phyloP scores from a whole-genome alignment of 116 monocot genomes.

The Zostera marina region DNA sequence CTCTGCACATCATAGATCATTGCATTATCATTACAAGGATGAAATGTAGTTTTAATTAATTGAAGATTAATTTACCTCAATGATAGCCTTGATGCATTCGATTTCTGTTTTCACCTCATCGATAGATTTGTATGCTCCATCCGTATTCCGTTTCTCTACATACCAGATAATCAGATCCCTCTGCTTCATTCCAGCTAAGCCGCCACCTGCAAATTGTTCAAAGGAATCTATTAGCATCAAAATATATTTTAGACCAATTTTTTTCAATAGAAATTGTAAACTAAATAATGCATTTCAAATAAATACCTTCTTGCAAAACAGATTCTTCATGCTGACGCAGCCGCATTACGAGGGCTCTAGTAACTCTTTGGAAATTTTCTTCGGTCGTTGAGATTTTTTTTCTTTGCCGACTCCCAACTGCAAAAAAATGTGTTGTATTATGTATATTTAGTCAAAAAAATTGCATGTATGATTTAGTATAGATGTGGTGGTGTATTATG shows the following conservation, averaged over 20 bases:
- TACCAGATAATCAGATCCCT: constrained; percentile 83
- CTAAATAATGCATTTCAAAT: neutral
- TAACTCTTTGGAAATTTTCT: constrained; percentile 86
- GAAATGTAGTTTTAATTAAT: neutral
- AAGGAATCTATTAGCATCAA: neutral
- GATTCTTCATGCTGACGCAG: constrained; percentile 84
- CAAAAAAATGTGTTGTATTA: constrained; percentile 3
- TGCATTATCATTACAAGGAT: neutral
- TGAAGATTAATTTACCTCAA: constrained; percentile 42
- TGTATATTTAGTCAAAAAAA: neutral
- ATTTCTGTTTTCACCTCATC: constrained; percentile 76
- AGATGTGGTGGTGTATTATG: neutral
- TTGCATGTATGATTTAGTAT: neutral
- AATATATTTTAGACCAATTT: neutral
- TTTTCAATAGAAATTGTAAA: neutral
- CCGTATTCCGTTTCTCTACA: constrained; percentile 63
- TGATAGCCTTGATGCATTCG: constrained; percentile 80
- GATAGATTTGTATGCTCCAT: constrained; percentile 38
- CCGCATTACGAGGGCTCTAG: constrained; percentile 68
- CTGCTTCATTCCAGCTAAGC: constrained; percentile 93
- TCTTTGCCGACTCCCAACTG: constrained; percentile 27
- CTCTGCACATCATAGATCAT: constrained; percentile 38
- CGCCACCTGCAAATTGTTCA: constrained; percentile 41
- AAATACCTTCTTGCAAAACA: constrained; percentile 58
- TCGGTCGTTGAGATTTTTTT: constrained; percentile 69